phyloP scores from a whole-genome alignment of 345 rosid genomes.

The Erucastrum elatum region DNA sequence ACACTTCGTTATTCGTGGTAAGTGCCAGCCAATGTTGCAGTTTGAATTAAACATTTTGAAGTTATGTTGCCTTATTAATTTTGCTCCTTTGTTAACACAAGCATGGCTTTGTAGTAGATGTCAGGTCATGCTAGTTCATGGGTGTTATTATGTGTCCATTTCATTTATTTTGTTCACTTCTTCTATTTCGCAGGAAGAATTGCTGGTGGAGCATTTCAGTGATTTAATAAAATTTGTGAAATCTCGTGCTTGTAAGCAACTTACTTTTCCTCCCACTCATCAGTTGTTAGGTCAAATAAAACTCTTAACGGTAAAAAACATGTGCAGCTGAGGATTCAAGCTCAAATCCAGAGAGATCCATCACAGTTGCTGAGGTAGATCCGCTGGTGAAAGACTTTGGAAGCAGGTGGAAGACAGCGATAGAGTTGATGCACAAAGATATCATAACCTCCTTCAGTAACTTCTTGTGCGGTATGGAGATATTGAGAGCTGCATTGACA shows the following conservation, averaged over 20 bases:
- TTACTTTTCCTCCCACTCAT: neutral
- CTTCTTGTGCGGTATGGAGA: conserved; percentile 96
- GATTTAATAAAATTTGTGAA: conserved; percentile 92
- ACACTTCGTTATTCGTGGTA: conserved; percentile 88
- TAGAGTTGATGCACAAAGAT: conserved; percentile 97
- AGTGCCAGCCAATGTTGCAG: conserved; percentile 30
- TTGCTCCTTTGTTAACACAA: neutral
- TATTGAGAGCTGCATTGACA: conserved; percentile 90
- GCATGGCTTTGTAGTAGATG: conserved; percentile 15
- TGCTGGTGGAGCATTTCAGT: conserved; percentile 85
- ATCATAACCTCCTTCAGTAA: conserved; percentile 98
- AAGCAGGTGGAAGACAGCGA: conserved; percentile 89
- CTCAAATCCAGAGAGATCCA: conserved; percentile 61
- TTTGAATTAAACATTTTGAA: neutral
- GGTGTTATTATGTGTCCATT: neutral
- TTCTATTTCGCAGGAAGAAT: conserved; percentile 67
- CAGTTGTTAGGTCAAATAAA: neutral
- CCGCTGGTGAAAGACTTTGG: conserved; percentile 84
- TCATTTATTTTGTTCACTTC: neutral
- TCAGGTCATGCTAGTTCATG: neutral
- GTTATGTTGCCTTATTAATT: neutral
- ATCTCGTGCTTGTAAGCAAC: conserved; percentile 75
- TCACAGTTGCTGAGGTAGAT: conserved; percentile 77
- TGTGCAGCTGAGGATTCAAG: conserved; percentile 79
- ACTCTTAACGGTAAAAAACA: neutral